phyloP scores from a whole-genome alignment of 176 grass and related monocot genomes.

The Tuctoria greenei region DNA sequence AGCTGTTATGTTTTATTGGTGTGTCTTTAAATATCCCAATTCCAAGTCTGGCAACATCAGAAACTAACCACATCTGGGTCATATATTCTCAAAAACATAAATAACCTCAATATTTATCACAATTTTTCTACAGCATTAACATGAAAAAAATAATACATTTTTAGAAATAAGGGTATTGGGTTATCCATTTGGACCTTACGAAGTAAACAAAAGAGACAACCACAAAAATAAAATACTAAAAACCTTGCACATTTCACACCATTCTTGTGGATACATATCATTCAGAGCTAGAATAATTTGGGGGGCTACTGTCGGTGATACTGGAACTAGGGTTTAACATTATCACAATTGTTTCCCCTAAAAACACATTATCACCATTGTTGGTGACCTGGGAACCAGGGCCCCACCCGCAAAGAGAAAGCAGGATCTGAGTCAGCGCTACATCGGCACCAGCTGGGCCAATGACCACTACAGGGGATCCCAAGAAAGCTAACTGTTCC shows the following conservation, averaged over 20 bases:
- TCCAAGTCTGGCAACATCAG: neutral
- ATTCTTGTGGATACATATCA: neutral
- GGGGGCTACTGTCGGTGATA: no score
- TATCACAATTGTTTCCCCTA: no score
- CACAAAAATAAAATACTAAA: neutral
- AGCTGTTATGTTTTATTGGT: neutral
- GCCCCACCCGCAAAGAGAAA: no score
- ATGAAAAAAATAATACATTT: neutral
- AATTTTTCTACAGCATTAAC: neutral
- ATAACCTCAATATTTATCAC: neutral
- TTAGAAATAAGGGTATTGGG: neutral
- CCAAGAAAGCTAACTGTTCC: no score
- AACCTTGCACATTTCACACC: neutral
- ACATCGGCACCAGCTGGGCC: no score
- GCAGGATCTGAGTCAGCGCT: no score
- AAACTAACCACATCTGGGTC: neutral
- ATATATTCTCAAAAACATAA: neutral
- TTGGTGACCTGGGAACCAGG: no score
- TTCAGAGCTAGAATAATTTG: neutral
- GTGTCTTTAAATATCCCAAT: neutral
- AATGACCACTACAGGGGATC: no score
- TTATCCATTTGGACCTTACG: neutral
- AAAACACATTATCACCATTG: no score
- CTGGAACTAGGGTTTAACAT: no score
- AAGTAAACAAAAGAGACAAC: neutral